Evolutionary conservation across 2,329 filamentous ascomycete genomes (phyloP), one percentile per base, ranked within the genome.

Genomic region (Xylaria digitata): DNA sequence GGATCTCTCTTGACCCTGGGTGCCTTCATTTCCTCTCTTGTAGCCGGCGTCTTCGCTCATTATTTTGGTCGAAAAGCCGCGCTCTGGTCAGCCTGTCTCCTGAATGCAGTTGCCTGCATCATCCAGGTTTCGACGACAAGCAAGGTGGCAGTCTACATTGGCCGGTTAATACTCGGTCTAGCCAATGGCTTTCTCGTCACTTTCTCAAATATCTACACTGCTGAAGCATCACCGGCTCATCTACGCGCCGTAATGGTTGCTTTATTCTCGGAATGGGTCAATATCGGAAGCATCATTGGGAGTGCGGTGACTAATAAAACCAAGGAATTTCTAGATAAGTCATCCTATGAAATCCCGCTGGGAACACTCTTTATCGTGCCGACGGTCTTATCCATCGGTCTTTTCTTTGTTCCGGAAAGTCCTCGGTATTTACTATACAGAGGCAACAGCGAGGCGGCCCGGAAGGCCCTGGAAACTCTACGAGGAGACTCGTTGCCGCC

Each of bases 1-100:
- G 81, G 81, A n/a, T 85, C 83, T 0, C 77, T 86, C 15, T 76
- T 86, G 32, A 85, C 82, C 7, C 76, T 86, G 2, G 84, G 84
- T 1, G 81, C 83, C 2, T 85, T 86, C 69, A 61, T 85, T 17
- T 84, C 82, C 6, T 83, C 83, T 1, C 78, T 85, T 5, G 74
- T 81, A 8, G 82, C 83, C 1, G 83, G 83, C 6, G 71, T 78
- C 1, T 85, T 86, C 67, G 81, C 82, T 6, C 75, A 80, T 63
- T 83, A 79, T 68, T 82, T 84, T 49, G 83, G 84, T 32, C 82
- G 84, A 61, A 79, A 77, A 43, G 73, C 75, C 0, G 83, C 80
- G 0, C 76, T 86, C 2, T 85, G 83, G 82, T 72, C 81, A 0
- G 84, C 83, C 4, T 84, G 83, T 61, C 61, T 80, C 8, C 66